Base-by-base conservation (phyloP, 1,284 basidiomycete genomes). In the Apiotrichum sp. region DNA sequence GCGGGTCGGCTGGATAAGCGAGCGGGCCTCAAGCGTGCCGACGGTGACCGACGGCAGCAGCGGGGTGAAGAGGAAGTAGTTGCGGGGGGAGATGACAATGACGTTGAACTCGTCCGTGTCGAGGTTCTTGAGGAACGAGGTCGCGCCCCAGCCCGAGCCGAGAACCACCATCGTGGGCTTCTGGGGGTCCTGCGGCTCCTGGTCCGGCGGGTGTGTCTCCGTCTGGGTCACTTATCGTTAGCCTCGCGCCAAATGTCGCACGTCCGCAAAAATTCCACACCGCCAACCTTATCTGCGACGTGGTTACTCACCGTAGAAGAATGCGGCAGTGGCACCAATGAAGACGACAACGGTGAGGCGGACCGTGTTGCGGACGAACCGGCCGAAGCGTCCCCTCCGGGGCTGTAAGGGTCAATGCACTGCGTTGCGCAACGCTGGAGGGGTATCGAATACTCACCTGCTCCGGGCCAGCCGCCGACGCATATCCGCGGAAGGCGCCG, bases 21-120 rank as follows among this genome's bases (percentile, higher is more conserved):
- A 91, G 49, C 87, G 84, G 32, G 72, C 68, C 58, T 81, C 80
- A 53, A 98, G 81, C 0, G 95, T 97, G 47, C 95, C 95, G 48
- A 95, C 92, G 0, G 92, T 91, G 34, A 93, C 92, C 57, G 89
- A 92, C 4, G 92, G 93, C 11, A 98, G 80, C 35, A 98, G 82
- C 29, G 95, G 95, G 0, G 95, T 93, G 80, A 97, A 98, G 56
- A 96, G 83, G 84, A 96, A 97, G 80, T 89, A 83, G 78, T 98
- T 98, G 76, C 88, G 87, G 13, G 93, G 93, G 56, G 89, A 93
- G 74, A 98, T 84, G 59, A 98, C 88, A 59, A 93, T 90, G 61
- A 98, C 92, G 77, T 98, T 98, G 83, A 91, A 98, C 57, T 95
- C 87, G 47, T 84, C 81, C 16, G 89, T 98, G 77, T 98, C 93